Conservation (phyloP, 805 yeast species). For the Yamadazyma phyllophila region DNA sequence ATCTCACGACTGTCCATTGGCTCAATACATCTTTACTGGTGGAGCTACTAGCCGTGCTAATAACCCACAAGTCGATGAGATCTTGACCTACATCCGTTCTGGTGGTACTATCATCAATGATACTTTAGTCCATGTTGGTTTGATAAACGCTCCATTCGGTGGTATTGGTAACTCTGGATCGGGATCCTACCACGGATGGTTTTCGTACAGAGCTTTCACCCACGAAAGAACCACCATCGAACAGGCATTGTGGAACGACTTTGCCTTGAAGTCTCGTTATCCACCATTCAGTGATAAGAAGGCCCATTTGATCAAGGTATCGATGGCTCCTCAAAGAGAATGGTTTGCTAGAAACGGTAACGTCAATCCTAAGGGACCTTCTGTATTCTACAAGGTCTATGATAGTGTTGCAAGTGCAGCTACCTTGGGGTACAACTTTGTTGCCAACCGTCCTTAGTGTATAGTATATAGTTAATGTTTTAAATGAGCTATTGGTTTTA, state of each 20-base stretch:
- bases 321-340: slow-evolving; percentile 25
- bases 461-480: neutral
- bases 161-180: slow-evolving; percentile 84
- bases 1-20: slow-evolving; percentile 74
- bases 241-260: slow-evolving; percentile 66
- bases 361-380: slow-evolving; percentile 34
- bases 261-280: slow-evolving; percentile 56
- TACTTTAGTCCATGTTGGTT: slow-evolving; percentile 65
- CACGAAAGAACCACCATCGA: slow-evolving; percentile 68
- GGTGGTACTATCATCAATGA: slow-evolving; percentile 76
- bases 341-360: slow-evolving; percentile 42
- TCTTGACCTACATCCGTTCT: slow-evolving; percentile 57
- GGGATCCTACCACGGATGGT: slow-evolving; percentile 79
- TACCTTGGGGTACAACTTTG: slow-evolving; percentile 16
- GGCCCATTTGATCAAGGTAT: slow-evolving; percentile 14
- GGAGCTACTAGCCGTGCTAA: slow-evolving; percentile 45
- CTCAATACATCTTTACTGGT: slow-evolving; percentile 64
- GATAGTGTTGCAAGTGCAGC: slow-evolving; percentile 30
- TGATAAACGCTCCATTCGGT: slow-evolving; percentile 78
- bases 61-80: slow-evolving; percentile 39
- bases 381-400: slow-evolving; percentile 29
- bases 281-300: slow-evolving; percentile 55
- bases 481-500: no score
- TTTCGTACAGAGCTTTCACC: slow-evolving; percentile 54
- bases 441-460: slow-evolving; percentile 3